These are phyloP conservation scores for Clavispora santaluciae DNA, from an alignment of 805 yeast genomes.

Conservation along the genomic window DNA sequence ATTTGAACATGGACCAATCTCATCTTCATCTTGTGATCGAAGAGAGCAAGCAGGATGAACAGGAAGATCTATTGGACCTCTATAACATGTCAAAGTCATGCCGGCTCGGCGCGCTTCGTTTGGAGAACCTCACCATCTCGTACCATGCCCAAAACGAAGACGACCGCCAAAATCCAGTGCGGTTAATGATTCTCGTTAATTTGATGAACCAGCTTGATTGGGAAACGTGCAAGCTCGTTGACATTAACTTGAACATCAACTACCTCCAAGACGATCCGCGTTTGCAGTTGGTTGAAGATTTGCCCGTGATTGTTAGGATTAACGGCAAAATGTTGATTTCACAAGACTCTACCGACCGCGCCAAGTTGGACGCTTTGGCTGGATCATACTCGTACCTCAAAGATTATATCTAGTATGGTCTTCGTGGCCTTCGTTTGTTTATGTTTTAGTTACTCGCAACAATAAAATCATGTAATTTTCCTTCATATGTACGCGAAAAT, in stretches of 20 bases:
- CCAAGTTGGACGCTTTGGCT: slow-evolving; percentile 6
- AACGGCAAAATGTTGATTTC: slow-evolving; percentile 4
- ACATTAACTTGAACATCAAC: slow-evolving; percentile 9
- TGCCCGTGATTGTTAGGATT: slow-evolving; percentile 9
- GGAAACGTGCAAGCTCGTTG: slow-evolving; percentile 6
- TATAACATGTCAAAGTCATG: slow-evolving; percentile 6
- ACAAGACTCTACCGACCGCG: background rate
- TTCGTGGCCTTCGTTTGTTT: background rate
- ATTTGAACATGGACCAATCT: background rate
- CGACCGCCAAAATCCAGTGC: slow-evolving; percentile 8
- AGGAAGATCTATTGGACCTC: slow-evolving; percentile 5
- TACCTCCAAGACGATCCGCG: slow-evolving; percentile 8
- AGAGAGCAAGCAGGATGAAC: slow-evolving; percentile 4
- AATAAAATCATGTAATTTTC: background rate
- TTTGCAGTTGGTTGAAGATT: slow-evolving; percentile 11
- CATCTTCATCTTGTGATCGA: slow-evolving; percentile 9
- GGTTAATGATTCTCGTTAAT: slow-evolving; percentile 8
- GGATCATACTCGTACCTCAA: slow-evolving; percentile 6
- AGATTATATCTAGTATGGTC: background rate
- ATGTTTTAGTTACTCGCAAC: background rate
- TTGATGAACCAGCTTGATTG: slow-evolving; percentile 13
- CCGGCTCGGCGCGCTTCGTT: slow-evolving; percentile 2
- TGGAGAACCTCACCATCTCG: slow-evolving; percentile 7
- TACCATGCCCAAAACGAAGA: slow-evolving; percentile 10
- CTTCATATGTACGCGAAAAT: background rate